A percentile compares a stretch with the other conserved stretches of the same genome.
phyloP scores from a whole-genome alignment of 805 yeast species.

The Metschnikowia shivogae region DNA sequence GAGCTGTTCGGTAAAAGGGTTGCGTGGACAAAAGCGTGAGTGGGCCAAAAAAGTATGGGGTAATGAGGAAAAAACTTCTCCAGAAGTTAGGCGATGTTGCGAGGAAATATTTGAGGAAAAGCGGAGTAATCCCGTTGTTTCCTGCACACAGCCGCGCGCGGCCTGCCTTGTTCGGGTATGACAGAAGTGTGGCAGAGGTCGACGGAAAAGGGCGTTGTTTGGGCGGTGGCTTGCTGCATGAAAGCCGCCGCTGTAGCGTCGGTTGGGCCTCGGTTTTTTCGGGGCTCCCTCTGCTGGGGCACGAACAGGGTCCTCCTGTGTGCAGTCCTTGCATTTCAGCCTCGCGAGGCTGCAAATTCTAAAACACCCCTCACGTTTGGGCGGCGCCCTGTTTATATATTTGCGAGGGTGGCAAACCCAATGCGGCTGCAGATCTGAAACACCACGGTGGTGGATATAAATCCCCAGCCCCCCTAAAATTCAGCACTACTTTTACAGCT shows the following conservation, averaged over 20 bases:
- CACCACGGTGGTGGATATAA: background rate
- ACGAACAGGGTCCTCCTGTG: no score
- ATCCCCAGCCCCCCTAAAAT: background rate
- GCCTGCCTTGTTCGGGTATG: no score
- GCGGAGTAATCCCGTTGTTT: constrained; percentile 14
- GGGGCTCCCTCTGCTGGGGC: no score
- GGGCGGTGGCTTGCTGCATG: no score
- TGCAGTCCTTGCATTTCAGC: constrained; percentile 2
- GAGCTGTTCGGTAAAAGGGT: background rate
- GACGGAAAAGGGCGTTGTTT: background rate
- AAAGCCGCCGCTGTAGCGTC: no score
- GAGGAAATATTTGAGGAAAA: constrained; percentile 17
- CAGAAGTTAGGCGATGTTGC: constrained; percentile 15
- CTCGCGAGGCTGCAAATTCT: background rate
- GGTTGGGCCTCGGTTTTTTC: no score
- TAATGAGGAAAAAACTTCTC: constrained; percentile 17
- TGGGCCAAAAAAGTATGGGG: constrained; percentile 16
- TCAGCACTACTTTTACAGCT: no score
- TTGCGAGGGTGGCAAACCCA: constrained; percentile 1
- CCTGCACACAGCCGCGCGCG: constrained; percentile 7
- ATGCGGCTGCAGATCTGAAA: constrained; percentile 3
- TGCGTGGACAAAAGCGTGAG: constrained; percentile 1
- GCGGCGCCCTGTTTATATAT: no score
- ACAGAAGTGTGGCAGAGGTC: no score
- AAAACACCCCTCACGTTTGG: background rate